Evolutionary conservation across 2,329 filamentous ascomycete genomes (phyloP), one percentile per base, ranked within the genome.

Genomic region (Aspergillus tanneri): DNA sequence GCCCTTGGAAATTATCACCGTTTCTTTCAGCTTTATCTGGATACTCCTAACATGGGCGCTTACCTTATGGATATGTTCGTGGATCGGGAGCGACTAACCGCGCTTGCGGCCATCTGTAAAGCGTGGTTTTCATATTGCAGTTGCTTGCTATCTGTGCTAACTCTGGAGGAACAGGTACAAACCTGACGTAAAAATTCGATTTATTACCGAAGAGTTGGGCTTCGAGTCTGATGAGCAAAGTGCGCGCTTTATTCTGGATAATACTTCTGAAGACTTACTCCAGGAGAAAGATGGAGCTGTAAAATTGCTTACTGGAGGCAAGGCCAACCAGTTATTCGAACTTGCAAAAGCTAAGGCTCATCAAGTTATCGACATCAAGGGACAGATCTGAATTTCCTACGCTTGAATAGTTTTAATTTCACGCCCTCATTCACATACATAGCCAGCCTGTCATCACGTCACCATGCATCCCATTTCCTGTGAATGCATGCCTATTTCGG

Each of bases 41-140:
- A 92, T 68, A 91, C 91, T 19, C 91, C 90, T 42, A 95, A 95
- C 65, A 96, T 99, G 91, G 92, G 93, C 53, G 90, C 88, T 61
- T 97, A 97, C 73, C 82, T 99, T 43, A 95, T 99, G 88, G 93
- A 99, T 76, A 96, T 96, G 89, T 97, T 99, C 77, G 87, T 97
- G 69, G 85, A 85, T 64, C 86, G 93, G 66, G 92, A 99, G 77
- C 88, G 93, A 63, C 82, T 99, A 58, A 85, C 87, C 66, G 93
- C 93, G 57, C 76, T 99, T 66, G 86, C 90, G 69, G 89, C 86
- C 69, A 93, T 99, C 60, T 96, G 90, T 82, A 95, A 82, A 88
- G 85, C 88, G 93, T 99, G 76, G 92, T 63, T 7, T 83, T n/a
- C 11, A 2, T 42, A 5, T 22, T 21, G 14, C 8, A 14, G n/a